Base-by-base conservation (phyloP, 306 rosid species). In the Gleditsia sinensis region DNA sequence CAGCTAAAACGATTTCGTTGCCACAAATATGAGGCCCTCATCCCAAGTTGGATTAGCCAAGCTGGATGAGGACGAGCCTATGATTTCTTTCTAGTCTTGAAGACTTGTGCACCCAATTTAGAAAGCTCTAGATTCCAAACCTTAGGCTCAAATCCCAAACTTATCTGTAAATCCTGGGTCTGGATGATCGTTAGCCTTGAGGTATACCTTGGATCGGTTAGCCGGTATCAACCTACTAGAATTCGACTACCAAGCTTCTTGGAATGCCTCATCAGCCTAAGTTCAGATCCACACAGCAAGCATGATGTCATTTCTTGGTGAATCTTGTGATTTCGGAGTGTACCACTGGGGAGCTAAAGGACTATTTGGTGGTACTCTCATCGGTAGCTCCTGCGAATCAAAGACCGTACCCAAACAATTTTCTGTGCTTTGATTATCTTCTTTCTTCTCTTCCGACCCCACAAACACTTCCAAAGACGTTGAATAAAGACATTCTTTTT, bases 261-360 rank as follows among this genome's bases (percentile, higher is more conserved):
- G 97, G 59, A 94, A 94, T 0, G 93, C 91, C 63, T 94, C 97
- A 8, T 94, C 97, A 0, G 93, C 89, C 79, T 91, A 96, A 11
- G 97, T 88, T 0, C 98, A 93, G 3, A 88, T 56, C 98, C 98
- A 94, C 1, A 88, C 96, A 0, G 96, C 83, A 3, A 94, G 80
- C 97, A 91, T 91, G 86, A 94, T 83, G 78, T 94, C 98, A 80
- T 87, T 89, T 72, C 88, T 92, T 13, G 84, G 76, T 2, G 86
- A 80, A 0, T 17, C 37, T 0, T 89, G 97, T 0, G 91, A 88
- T 57, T 94, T 97, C 7, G 88, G 78, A 62, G 94, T 82, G 82
- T 94, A 94, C 98, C 97, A 94, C 13, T 94, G 96, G 0, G 98
- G 98, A 71, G 97, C 98, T 12, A 94, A 76, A 25, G 97, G 91